These are phyloP conservation scores for Coemansia pectinata DNA, from an alignment of 192 early-diverging fungal species.

Conservation along the genomic window DNA sequence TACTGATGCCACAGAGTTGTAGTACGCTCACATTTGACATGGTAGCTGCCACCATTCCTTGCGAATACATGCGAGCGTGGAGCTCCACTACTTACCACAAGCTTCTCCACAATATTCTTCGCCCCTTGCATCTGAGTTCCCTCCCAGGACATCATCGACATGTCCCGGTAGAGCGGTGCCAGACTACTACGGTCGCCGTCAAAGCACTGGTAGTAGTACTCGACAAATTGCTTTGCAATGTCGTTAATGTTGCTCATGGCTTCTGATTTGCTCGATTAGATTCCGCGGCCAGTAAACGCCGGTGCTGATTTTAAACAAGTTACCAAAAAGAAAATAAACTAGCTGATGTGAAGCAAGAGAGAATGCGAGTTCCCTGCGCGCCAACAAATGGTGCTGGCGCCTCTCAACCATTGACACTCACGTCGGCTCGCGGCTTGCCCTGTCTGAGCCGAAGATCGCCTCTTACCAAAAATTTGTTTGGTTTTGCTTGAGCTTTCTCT, in stretches of 20 bases:
- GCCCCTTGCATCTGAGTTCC: constrained; percentile 64
- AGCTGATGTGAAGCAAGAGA: not conserved
- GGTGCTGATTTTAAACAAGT: not conserved
- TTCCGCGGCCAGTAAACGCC: not conserved
- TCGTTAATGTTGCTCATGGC: constrained; percentile 24
- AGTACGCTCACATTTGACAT: not conserved
- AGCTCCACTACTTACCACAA: constrained; percentile 59
- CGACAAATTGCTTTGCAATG: constrained; percentile 72
- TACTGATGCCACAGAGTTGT: not conserved
- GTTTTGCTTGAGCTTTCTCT: not conserved
- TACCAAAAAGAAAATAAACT: not conserved
- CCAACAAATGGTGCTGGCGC: not conserved
- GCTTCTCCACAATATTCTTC: constrained; percentile 71
- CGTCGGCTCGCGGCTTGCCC: constrained; percentile 3
- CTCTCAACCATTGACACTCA: not conserved
- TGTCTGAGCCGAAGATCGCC: not conserved
- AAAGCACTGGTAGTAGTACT: constrained; percentile 89
- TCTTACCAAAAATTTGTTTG: not conserved
- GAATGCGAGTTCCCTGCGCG: not conserved
- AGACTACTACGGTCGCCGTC: constrained; percentile 69
- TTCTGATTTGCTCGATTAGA: not conserved
- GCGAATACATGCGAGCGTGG: not conserved
- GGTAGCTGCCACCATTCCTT: not conserved
- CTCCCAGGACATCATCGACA: constrained; percentile 90
- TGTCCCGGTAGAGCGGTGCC: constrained; percentile 69